Evolutionary conservation across 805 yeast species (phyloP), one percentile per base, ranked within the genome.

Genomic region (Kodamaea nitidulidarum): DNA sequence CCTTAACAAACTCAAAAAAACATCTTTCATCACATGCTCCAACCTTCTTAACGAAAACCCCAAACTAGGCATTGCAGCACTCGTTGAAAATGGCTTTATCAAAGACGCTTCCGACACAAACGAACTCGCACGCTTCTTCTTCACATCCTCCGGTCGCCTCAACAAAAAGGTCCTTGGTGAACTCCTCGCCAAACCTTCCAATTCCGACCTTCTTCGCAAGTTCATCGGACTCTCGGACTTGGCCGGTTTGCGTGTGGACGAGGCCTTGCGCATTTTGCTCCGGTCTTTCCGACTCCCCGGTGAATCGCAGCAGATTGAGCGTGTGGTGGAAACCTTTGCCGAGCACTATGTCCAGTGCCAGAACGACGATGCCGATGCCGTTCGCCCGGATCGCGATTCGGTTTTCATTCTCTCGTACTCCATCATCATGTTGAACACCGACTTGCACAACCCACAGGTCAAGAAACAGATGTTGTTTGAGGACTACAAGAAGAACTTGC

Each of bases 281-380:
- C 84, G 85, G 41, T 76, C 84, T 15, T 91, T 93, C 56, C 76
- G 98, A 58, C 71, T 93, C 35, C 98, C 98, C 1, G 99, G 99
- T 43, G 99, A 93, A 63, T 84, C 97, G 0, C 98, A 88, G 55
- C 96, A 88, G 59, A 93, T 93, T 56, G 98, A 93, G 59, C 75
- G 96, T 52, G 78, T 91, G 11, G 83, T 93, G 20, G 97, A 91
- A 52, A 70, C 78, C 4, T 93, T 93, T 61, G 88, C 95, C 2
- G 81, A 79, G 30, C 77, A 85, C 42, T 93, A 87, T 61, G 84
- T 86, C 10, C 69, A 67, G 14, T 80, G 84, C 42, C 87, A 82
- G 52, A 63, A 27, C 15, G 42, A 43, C 4, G 44, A 36, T 7
- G 47, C 41, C 4, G 48, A 62, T 49, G 68, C 75, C 8, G 86